These are phyloP conservation scores for Sparassis latifolia DNA, from an alignment of 1,284 basidiomycete species.

Conservation along the genomic window DNA sequence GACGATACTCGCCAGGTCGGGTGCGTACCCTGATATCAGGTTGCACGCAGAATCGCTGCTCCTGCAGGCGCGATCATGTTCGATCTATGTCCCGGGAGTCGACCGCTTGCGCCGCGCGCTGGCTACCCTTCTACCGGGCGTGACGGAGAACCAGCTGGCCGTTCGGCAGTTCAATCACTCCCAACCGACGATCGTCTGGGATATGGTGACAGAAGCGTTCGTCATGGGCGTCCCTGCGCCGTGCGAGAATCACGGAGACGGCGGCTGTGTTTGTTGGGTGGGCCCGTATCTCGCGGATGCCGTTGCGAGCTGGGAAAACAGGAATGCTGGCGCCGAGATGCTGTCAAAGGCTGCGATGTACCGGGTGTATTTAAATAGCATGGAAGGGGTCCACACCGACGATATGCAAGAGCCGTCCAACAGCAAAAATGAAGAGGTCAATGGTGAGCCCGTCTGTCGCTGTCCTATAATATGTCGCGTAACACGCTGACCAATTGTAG, in stretches of 20 bases:
- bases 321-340: background rate
- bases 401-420: background rate
- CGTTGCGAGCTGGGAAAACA: constrained; percentile 4
- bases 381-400: background rate
- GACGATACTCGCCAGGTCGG: constrained; percentile 3
- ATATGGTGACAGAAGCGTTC: constrained; percentile 2
- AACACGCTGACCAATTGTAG: background rate
- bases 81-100: background rate
- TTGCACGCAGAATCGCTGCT: constrained; percentile 7
- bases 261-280: constrained; percentile 9
- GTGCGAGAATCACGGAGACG: constrained; percentile 2
- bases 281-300: constrained; percentile 7
- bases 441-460: too few species aligned
- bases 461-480: background rate
- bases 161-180: constrained; percentile 3
- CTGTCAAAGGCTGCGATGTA: background rate
- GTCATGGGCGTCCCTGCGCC: constrained; percentile 2
- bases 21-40: constrained; percentile 8
- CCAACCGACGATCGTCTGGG: constrained; percentile 7
- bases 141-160: constrained; percentile 4
- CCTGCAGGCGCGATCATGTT: constrained; percentile 1
- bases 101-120: constrained; percentile 6
- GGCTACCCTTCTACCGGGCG: constrained; percentile 3
- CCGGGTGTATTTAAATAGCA: background rate
- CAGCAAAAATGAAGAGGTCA: background rate